phyloP scores from a whole-genome alignment of 192 early-diverging fungal genomes.

The Gaertneriomyces semiglobifer region DNA sequence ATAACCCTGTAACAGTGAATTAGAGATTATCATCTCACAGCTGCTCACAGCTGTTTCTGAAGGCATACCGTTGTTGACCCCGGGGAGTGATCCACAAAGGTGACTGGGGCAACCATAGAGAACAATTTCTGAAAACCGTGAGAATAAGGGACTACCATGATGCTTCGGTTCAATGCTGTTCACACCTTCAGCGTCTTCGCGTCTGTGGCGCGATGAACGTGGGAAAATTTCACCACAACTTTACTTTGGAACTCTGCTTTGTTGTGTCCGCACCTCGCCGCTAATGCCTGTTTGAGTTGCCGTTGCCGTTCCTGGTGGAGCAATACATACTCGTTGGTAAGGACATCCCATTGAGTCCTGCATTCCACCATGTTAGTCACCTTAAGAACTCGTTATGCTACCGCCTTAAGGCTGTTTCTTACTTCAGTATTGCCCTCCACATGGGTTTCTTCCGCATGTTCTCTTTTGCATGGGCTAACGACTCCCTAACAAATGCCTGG shows the following conservation, averaged over 20 bases:
- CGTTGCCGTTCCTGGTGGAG: not conserved
- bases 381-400: too few relatives aligned
- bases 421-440: too few relatives aligned
- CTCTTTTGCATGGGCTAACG: too few relatives aligned
- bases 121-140: constrained; percentile 23
- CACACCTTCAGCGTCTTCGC: constrained; percentile 29
- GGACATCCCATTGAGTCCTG: constrained; percentile 23
- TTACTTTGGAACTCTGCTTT: constrained; percentile 24
- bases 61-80: constrained; percentile 1
- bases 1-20: constrained; percentile 20
- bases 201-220: constrained; percentile 23
- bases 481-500: too few relatives aligned
- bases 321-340: constrained; percentile 24
- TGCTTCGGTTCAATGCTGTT: too few relatives aligned
- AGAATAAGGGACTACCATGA: not conserved
- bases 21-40: not conserved
- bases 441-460: too few relatives aligned
- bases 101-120: constrained; percentile 36
- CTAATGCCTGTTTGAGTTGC: constrained; percentile 3
- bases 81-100: constrained; percentile 28
- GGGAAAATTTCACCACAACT: constrained; percentile 24
- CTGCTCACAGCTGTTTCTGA: constrained; percentile 2
- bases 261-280: not conserved
- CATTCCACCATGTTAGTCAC: too few relatives aligned
- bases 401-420: too few relatives aligned